Evolutionary conservation across 2,329 filamentous ascomycete genomes (phyloP), one percentile per base, ranked within the genome.

Genomic region (Chaetothyriales sp.): DNA sequence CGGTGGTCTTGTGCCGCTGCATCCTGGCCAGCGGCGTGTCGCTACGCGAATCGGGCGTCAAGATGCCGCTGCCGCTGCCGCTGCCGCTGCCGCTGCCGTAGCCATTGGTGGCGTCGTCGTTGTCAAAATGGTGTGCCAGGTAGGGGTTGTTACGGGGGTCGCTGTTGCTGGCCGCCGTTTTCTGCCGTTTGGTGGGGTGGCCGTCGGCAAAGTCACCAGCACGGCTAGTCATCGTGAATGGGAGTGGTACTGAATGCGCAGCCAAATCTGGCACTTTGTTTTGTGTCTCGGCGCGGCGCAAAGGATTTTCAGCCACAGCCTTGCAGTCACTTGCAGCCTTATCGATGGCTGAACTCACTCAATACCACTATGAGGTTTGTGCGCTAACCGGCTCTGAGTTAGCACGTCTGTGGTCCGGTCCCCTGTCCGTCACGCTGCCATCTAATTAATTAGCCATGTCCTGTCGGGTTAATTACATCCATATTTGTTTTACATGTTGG

Each of bases 51-150:
- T 53, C 63, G 59, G 49, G 68, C 66, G 60, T 70, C 43, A 60
- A 61, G 52, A 62, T 58, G 43, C 61, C 66, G 48, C 68, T 66
- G 50, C 61, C 60, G 60, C 64, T 58, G 59, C 64, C 54, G 49
- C 61, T 58, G 33, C 33, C 33, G 33, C 33, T 40, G 29, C 29
- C 29, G 52, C 62, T 58, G 40, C 61, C 66, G 49, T 69, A 66
- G 50, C 60, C 60, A 60, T 64, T 58, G 59, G 63, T 54, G 50
- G 61, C 57, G 20, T 51, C 47, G 61, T 68, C 60, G 68, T 72
- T 66, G 57, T 83, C 76, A 69, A 90, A 82, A 80, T 85, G 85
- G 70, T 98, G 92, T 52, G 89, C 86, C 56, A 98, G 81, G 73
- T 98, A 97, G 1, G 86, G 87, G 67, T 97, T 97, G 65, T 77